These are phyloP conservation scores for Poronia punctata DNA, from an alignment of 495 filamentous ascomycete genomes.

Conservation along the genomic window DNA sequence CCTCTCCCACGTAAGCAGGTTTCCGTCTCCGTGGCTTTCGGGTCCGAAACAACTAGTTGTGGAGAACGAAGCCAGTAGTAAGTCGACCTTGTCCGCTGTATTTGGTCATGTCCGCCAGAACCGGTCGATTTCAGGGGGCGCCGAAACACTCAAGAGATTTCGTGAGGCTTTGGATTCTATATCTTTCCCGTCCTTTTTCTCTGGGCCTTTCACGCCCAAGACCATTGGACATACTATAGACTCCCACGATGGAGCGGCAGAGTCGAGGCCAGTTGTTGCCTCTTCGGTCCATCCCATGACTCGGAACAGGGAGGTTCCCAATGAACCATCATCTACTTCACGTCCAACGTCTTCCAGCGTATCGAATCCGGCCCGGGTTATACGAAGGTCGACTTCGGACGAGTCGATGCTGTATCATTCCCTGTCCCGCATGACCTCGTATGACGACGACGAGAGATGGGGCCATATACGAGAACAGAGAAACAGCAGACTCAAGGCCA, in stretches of 20 bases:
- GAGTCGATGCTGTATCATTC: conserved; percentile 63
- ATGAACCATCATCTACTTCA: conserved; percentile 12
- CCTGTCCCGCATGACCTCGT: conserved; percentile 68
- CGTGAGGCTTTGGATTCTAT: conserved; percentile 47
- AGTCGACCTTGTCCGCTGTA: conserved; percentile 32
- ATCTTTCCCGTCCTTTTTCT: conserved; percentile 47
- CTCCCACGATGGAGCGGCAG: conserved; percentile 15
- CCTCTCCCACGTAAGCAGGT: conserved; percentile 13
- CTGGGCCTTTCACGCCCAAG: conserved; percentile 23
- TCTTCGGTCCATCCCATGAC: conserved; percentile 17
- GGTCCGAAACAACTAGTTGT: conserved; percentile 37
- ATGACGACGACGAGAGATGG: conserved; percentile 83
- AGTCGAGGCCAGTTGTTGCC: conserved; percentile 16
- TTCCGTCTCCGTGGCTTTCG: conserved; percentile 48
- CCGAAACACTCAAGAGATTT: conserved; percentile 40
- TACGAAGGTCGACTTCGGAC: conserved; percentile 65
- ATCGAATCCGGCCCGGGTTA: conserved; percentile 19
- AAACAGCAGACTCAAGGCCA: conserved; percentile 85
- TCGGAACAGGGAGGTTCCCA: not conserved
- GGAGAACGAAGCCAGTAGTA: conserved; percentile 20
- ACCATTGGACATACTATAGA: conserved; percentile 13
- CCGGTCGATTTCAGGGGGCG: conserved; percentile 34
- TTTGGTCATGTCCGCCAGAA: conserved; percentile 28
- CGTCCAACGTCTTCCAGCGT: conserved; percentile 20
- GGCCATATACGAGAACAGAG: conserved; percentile 69